A percentile compares a stretch with the other conserved stretches of the same genome.
These are phyloP conservation scores for Candida mattraensis DNA, from an alignment of 805 yeast genomes.

Conservation along the genomic window DNA sequence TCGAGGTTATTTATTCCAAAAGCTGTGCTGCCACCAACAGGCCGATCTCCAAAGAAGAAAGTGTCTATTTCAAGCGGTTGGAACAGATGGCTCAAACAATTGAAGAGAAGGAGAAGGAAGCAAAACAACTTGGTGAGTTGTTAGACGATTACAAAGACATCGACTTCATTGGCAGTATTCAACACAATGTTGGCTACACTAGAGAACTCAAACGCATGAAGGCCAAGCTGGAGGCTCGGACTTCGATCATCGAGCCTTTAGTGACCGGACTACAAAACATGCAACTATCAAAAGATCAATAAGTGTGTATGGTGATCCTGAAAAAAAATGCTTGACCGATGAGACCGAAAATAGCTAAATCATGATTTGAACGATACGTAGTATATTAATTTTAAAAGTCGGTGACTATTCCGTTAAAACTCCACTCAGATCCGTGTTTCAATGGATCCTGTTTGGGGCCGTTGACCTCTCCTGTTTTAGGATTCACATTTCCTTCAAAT, in stretches of 20 bases:
- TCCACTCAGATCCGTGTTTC: slow-evolving; percentile 81
- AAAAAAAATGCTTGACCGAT: slow-evolving; percentile 7
- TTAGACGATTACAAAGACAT: slow-evolving; percentile 18
- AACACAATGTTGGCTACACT: slow-evolving; percentile 7
- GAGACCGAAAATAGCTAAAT: slow-evolving; percentile 12
- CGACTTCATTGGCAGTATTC: slow-evolving; percentile 15
- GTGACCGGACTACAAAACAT: slow-evolving; percentile 6
- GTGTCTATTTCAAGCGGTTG: slow-evolving; percentile 24
- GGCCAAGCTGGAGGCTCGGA: slow-evolving; percentile 18
- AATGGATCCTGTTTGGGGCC: slow-evolving; percentile 98
- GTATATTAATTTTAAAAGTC: slow-evolving; percentile 70
- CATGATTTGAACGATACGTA: too few relatives aligned
- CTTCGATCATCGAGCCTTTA: slow-evolving; percentile 6
- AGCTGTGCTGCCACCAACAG: slow-evolving; percentile 10
- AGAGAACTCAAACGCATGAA: slow-evolving; percentile 17
- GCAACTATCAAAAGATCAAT: slow-evolving; percentile 1
- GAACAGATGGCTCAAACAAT: slow-evolving; percentile 19
- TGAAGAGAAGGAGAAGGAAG: slow-evolving; percentile 20
- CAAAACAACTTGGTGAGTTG: slow-evolving; percentile 11
- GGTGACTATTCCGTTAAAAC: slow-evolving; percentile 94
- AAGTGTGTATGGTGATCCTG: slow-evolving; percentile 2
- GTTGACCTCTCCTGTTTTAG: slow-evolving; percentile 91
- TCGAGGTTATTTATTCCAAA: slow-evolving; percentile 12
- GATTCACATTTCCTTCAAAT: slow-evolving; percentile 92
- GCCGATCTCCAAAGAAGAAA: slow-evolving; percentile 28